Conservation (phyloP, 1,139 yeast species). For the Candida mesenterica region DNA sequence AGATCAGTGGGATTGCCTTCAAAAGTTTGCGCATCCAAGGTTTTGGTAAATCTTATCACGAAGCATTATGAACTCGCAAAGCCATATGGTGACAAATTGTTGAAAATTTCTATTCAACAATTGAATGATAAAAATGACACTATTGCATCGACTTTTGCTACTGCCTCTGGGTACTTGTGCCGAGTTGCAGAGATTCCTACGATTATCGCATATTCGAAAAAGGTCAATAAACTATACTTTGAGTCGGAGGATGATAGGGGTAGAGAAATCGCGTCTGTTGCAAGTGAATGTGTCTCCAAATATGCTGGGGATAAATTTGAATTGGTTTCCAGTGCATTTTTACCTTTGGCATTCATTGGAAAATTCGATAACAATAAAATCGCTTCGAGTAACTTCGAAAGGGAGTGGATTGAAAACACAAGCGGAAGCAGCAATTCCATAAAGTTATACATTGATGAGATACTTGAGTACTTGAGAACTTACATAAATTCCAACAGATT, state of each 20-base stretch:
- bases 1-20: slow-evolving; percentile 88
- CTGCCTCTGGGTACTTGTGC: slow-evolving; percentile 77
- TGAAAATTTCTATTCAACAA: slow-evolving; percentile 58
- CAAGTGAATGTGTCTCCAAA: slow-evolving; percentile 66
- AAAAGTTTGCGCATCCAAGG: slow-evolving; percentile 81
- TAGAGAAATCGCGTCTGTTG: slow-evolving; percentile 56
- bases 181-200: slow-evolving; percentile 58
- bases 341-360: slow-evolving; percentile 81
- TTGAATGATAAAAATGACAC: slow-evolving; percentile 71
- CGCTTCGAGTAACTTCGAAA: slow-evolving; percentile 51
- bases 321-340: slow-evolving; percentile 57
- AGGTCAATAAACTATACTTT: slow-evolving; percentile 59
- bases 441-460: slow-evolving; percentile 70
- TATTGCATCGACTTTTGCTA: slow-evolving; percentile 72
- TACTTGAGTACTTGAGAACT: slow-evolving; percentile 48
- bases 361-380: slow-evolving; percentile 59
- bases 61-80: slow-evolving; percentile 53
- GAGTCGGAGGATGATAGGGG: slow-evolving; percentile 50
- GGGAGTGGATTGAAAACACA: slow-evolving; percentile 79
- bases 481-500: slow-evolving; percentile 61
- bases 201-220: slow-evolving; percentile 53
- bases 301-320: slow-evolving; percentile 72
- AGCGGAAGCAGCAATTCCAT: slow-evolving; percentile 72
- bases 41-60: slow-evolving; percentile 62
- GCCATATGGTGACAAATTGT: slow-evolving; percentile 62